A percentile compares a stretch with the other conserved stretches of the same genome.
phyloP scores from a whole-genome alignment of 2,329 filamentous ascomycete species.

The Xylariaceae sp. region DNA sequence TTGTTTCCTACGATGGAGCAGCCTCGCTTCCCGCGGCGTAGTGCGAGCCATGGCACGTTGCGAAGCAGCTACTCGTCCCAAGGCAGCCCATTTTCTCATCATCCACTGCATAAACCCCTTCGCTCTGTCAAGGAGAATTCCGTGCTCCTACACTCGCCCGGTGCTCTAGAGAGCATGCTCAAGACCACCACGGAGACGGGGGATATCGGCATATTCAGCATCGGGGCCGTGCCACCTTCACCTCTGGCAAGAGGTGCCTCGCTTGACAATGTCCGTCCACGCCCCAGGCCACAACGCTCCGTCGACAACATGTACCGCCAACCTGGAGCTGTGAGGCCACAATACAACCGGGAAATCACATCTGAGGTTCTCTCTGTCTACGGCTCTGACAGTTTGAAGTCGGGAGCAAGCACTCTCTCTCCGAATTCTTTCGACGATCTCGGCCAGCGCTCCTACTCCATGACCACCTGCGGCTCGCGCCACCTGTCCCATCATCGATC shows the following conservation, averaged over 20 bases:
- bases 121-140: constrained; percentile 40
- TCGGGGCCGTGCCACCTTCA: constrained; percentile 37
- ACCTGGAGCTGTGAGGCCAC: constrained; percentile 41
- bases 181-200: constrained; percentile 62
- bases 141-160: constrained; percentile 42
- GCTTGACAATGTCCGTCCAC: constrained; percentile 26
- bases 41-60: constrained; percentile 30
- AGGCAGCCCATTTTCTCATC: constrained; percentile 19
- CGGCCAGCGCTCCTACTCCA: constrained; percentile 47
- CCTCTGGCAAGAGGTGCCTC: constrained; percentile 27
- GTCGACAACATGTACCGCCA: constrained; percentile 30
- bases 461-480: constrained; percentile 47
- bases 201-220: constrained; percentile 58
- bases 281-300: constrained; percentile 28
- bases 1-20: constrained; percentile 24
- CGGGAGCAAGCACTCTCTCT: constrained; percentile 38
- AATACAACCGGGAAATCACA: constrained; percentile 45
- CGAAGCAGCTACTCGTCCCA: constrained; percentile 25
- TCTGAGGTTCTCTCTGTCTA: constrained; percentile 55
- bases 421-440: constrained; percentile 37
- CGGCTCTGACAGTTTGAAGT: constrained; percentile 44
- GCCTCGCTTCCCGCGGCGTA: constrained; percentile 28
- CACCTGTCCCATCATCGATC: constrained; percentile 44
- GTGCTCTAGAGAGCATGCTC: constrained; percentile 58
- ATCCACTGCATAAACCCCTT: constrained; percentile 36